Percentiles rank a stretch among this genome's conserved stretches.
These are phyloP conservation scores for Cercospora sp. DNA, from an alignment of 2,329 filamentous ascomycete genomes.

Conservation along the genomic window DNA sequence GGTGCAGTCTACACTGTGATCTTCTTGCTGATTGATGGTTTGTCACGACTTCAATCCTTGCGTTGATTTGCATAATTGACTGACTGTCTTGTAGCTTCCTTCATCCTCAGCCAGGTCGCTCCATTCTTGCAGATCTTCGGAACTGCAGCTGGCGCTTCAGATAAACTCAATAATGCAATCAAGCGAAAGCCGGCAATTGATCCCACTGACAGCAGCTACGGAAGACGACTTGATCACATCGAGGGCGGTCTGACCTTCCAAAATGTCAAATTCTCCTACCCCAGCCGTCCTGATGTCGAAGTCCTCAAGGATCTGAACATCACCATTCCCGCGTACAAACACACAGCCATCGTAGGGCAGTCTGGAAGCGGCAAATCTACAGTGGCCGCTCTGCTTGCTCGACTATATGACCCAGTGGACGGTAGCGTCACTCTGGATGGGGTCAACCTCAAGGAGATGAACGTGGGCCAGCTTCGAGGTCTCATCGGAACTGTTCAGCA, in stretches of 20 bases:
- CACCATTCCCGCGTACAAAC: neutral
- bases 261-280: neutral
- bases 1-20: conserved; percentile 59
- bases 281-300: neutral
- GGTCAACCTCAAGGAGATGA: neutral
- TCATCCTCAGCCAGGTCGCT: neutral
- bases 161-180: neutral
- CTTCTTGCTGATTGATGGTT: conserved; percentile 55
- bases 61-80: neutral
- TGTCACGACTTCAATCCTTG: neutral
- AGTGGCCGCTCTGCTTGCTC: neutral
- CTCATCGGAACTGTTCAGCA: neutral
- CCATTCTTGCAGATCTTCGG: neutral
- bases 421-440: neutral
- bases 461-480: neutral
- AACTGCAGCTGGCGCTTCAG: neutral
- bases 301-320: neutral
- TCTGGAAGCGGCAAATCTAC: neutral
- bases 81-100: neutral
- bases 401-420: neutral
- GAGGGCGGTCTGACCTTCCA: neutral
- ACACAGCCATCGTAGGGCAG: neutral
- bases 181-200: neutral
- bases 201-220: neutral
- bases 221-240: neutral